phyloP scores from a whole-genome alignment of 169 alveolate species.

The Eimeria brunetti region DNA sequence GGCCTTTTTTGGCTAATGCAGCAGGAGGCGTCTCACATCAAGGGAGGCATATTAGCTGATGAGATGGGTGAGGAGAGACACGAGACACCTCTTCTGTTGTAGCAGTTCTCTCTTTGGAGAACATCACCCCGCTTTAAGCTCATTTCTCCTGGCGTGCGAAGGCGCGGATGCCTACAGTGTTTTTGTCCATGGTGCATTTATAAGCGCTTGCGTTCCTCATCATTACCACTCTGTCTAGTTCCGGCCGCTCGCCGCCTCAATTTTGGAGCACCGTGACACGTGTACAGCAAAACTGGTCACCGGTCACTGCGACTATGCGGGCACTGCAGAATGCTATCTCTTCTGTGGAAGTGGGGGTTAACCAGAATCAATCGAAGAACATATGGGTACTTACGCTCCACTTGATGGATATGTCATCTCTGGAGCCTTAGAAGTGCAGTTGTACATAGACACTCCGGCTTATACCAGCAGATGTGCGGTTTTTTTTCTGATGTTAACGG shows the following conservation, averaged over 20 bases:
- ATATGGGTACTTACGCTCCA: neutral
- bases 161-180: neutral
- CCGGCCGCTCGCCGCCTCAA: neutral
- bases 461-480: neutral
- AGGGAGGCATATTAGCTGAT: constrained; percentile 91
- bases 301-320: neutral
- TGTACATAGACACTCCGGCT: neutral
- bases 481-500: neutral
- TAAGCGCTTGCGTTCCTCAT: neutral
- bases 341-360: neutral
- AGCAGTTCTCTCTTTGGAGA: neutral
- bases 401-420: neutral
- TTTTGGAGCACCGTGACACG: neutral
- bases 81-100: neutral
- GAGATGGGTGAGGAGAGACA: constrained; percentile 87
- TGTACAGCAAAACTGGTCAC: neutral
- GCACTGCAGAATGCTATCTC: neutral
- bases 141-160: neutral
- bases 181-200: neutral
- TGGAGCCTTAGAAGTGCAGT: neutral
- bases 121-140: neutral
- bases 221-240: neutral
- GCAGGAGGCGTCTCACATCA: constrained; percentile 84
- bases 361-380: neutral
- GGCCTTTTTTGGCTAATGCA: constrained; percentile 88